Evolutionary conservation across 2,329 filamentous ascomycete species (phyloP).

Genomic region (Penicillium sp.): DNA sequence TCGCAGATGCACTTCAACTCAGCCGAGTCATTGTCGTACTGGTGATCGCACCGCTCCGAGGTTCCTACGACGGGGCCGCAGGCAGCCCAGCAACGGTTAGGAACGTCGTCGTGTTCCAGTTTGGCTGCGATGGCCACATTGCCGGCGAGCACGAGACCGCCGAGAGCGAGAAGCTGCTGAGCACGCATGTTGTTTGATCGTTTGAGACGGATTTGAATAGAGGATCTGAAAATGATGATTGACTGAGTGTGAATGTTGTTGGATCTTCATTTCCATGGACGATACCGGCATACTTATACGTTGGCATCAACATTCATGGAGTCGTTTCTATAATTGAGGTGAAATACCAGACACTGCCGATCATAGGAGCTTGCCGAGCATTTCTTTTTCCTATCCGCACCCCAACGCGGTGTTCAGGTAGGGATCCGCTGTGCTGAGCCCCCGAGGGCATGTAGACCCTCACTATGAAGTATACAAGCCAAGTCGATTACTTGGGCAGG

Average conservation of each 20-base stretch:
- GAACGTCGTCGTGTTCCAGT: slow-evolving; percentile 30
- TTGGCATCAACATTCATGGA: not conserved
- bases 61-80: slow-evolving; percentile 26
- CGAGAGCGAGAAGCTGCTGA: slow-evolving; percentile 23
- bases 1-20: slow-evolving; percentile 31
- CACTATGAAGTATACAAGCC: slow-evolving; percentile 2
- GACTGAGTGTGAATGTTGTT: not conserved
- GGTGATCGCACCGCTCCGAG: slow-evolving; percentile 25
- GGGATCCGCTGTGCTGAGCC: slow-evolving; percentile 13
- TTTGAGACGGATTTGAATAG: not conserved
- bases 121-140: slow-evolving; percentile 24
- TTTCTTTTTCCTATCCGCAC: not conserved
- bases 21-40: slow-evolving; percentile 23
- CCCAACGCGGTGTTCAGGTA: not conserved
- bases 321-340: slow-evolving; percentile 16
- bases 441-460: slow-evolving; percentile 3
- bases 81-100: slow-evolving; percentile 26
- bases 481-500: not conserved
- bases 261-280: not conserved
- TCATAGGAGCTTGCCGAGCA: slow-evolving; percentile 1
- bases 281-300: slow-evolving; percentile 11
- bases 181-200: slow-evolving; percentile 20
- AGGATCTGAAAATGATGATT: not conserved
- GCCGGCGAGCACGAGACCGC: slow-evolving; percentile 25
- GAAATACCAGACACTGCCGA: slow-evolving; percentile 1